These are phyloP conservation scores for Crucibulum cyathiforme DNA, from an alignment of 1,284 basidiomycete species.

Conservation along the genomic window DNA sequence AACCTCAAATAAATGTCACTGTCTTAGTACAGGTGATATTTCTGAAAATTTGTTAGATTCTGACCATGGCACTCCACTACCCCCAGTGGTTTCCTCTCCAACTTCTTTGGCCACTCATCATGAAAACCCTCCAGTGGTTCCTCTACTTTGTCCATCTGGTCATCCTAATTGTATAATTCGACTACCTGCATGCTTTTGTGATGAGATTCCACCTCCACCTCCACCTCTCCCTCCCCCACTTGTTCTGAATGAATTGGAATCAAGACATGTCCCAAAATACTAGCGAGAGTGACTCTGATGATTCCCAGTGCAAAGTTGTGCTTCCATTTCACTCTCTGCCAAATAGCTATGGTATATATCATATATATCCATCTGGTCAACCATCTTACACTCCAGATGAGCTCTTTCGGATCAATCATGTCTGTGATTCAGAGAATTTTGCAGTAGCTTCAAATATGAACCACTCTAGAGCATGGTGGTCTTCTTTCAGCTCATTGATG, in stretches of 20 bases:
- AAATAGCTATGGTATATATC: conserved; percentile 3
- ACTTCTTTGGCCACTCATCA: too few species aligned
- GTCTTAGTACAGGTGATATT: too few species aligned
- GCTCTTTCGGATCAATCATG: background rate
- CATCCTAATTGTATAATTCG: background rate
- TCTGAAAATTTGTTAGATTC: too few species aligned
- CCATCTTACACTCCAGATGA: conserved; percentile 3
- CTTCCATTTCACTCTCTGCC: background rate
- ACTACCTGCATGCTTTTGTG: conserved; percentile 5
- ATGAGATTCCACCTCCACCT: conserved; percentile 9
- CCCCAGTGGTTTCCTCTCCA: too few species aligned
- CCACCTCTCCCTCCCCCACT: background rate
- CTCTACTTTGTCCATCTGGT: background rate
- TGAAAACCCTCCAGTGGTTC: too few species aligned
- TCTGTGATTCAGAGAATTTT: conserved; percentile 1
- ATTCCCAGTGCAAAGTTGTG: background rate
- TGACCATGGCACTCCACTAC: too few species aligned
- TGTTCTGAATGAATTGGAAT: background rate
- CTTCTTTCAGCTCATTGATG: background rate
- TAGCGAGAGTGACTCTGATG: background rate
- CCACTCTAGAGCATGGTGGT: background rate
- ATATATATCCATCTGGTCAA: background rate
- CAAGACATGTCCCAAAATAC: background rate
- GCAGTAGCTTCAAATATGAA: background rate
- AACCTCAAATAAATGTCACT: too few species aligned